Conservation (phyloP, 305 asterid genomes). For the Fraxinus latifolia region DNA sequence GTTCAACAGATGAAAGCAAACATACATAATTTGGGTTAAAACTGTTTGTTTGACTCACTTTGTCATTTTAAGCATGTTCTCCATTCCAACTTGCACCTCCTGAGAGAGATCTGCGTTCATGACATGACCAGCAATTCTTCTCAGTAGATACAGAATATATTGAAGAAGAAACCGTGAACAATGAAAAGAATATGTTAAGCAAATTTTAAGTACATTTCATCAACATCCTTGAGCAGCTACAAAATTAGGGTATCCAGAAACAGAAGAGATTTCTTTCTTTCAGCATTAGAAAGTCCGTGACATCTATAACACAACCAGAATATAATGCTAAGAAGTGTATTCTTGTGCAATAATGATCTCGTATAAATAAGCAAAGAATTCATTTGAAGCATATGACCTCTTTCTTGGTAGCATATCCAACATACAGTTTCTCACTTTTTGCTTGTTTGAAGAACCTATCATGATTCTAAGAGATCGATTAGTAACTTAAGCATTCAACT, state of each 20-base stretch:
- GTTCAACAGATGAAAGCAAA: slow-evolving; percentile 21
- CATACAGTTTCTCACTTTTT: slow-evolving; percentile 6
- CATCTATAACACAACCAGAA: neutral
- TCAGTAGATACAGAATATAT: slow-evolving; percentile 1
- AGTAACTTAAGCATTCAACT: neutral
- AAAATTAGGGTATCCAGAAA: neutral
- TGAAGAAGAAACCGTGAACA: slow-evolving; percentile 4
- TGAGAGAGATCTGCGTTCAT: slow-evolving; percentile 65
- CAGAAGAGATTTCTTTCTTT: neutral
- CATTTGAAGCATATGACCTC: neutral
- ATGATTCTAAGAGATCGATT: neutral
- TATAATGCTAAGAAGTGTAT: neutral
- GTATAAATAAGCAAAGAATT: neutral
- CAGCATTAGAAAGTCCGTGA: slow-evolving; percentile 12
- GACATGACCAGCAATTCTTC: slow-evolving; percentile 1
- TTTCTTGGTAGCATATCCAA: neutral
- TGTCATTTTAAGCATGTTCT: slow-evolving; percentile 73
- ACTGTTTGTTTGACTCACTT: slow-evolving; percentile 43
- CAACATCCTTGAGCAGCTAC: neutral
- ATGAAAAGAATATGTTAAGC: slow-evolving; percentile 5
- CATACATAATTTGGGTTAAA: slow-evolving; percentile 8
- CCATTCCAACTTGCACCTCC: slow-evolving; percentile 70
- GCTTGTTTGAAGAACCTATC: neutral
- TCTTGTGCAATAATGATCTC: neutral
- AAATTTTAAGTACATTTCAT: slow-evolving; percentile 2